These are phyloP conservation scores for Phytophthora niederhauseri DNA, from an alignment of 352 stramenopile species.

Conservation along the genomic window DNA sequence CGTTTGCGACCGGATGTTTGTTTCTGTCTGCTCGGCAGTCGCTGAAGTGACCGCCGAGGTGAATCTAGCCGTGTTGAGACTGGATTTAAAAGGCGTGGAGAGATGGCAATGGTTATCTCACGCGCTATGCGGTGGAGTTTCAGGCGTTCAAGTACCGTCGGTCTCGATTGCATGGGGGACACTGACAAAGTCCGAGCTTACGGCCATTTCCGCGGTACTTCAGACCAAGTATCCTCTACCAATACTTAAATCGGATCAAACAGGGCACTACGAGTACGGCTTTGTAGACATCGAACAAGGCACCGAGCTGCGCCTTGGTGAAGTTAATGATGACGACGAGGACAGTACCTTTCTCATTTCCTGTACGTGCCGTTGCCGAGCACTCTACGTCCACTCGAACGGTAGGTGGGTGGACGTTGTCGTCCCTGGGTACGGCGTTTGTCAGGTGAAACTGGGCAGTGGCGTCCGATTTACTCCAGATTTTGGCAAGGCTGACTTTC, in stretches of 20 bases:
- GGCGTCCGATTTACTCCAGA: neutral
- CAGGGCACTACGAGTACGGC: neutral
- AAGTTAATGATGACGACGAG: neutral
- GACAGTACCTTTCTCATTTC: neutral
- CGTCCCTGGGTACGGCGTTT: slow-evolving; percentile 7
- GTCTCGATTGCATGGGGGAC: neutral
- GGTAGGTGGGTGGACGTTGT: neutral
- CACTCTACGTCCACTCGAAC: neutral
- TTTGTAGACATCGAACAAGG: neutral
- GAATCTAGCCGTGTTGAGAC: neutral
- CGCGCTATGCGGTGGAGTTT: neutral
- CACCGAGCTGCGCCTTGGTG: neutral
- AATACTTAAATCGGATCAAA: neutral
- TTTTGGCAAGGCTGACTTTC: neutral
- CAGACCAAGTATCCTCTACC: neutral
- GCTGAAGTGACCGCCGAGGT: neutral
- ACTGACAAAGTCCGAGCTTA: neutral
- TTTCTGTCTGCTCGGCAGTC: neutral
- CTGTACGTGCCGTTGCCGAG: neutral
- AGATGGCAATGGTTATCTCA: neutral
- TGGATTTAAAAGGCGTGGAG: neutral
- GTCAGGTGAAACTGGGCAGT: neutral
- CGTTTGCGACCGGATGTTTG: neutral
- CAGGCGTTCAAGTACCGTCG: neutral
- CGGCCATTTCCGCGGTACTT: neutral